phyloP scores from a whole-genome alignment of 208 protist genomes.

The Plasmodiophora brassicae region DNA sequence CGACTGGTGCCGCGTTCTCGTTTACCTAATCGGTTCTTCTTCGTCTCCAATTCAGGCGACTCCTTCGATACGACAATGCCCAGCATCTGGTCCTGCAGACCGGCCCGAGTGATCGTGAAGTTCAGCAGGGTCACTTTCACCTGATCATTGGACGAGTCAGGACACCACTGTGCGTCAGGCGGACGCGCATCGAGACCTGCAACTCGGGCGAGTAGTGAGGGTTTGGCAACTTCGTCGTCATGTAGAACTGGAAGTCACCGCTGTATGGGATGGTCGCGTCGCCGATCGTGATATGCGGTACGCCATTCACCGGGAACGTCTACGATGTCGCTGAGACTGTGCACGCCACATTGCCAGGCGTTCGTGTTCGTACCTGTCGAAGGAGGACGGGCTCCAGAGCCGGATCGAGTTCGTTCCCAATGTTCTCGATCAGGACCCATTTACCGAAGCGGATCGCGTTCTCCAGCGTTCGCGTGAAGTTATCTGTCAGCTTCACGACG shows the following conservation, averaged over 20 bases:
- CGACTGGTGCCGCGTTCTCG: background rate
- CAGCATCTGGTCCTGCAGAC: slow-evolving; percentile 95
- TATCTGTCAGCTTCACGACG: slow-evolving; percentile 84
- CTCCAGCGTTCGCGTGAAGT: slow-evolving; percentile 79
- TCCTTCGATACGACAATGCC: slow-evolving; percentile 91
- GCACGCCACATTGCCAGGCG: background rate
- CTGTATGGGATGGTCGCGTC: slow-evolving; percentile 89
- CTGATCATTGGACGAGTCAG: slow-evolving; percentile 61
- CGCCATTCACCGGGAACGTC: slow-evolving; percentile 82
- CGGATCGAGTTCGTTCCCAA: slow-evolving; percentile 86
- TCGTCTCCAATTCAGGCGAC: slow-evolving; percentile 87
- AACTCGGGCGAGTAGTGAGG: slow-evolving; percentile 91
- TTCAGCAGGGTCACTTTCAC: slow-evolving; percentile 96
- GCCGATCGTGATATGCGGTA: slow-evolving; percentile 89
- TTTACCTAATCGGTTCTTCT: slow-evolving; percentile 65
- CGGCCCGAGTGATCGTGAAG: slow-evolving; percentile 93
- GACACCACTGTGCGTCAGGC: background rate
- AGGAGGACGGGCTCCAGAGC: slow-evolving; percentile 86
- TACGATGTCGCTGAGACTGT: background rate
- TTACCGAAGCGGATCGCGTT: slow-evolving; percentile 88
- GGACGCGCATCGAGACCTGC: slow-evolving; percentile 20
- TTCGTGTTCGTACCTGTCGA: background rate
- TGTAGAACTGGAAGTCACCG: slow-evolving; percentile 92
- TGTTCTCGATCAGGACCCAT: slow-evolving; percentile 89
- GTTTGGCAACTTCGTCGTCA: slow-evolving; percentile 95